phyloP scores from a whole-genome alignment of 2,329 filamentous ascomycete genomes.

The Magnaporthiopsis incrustans region DNA sequence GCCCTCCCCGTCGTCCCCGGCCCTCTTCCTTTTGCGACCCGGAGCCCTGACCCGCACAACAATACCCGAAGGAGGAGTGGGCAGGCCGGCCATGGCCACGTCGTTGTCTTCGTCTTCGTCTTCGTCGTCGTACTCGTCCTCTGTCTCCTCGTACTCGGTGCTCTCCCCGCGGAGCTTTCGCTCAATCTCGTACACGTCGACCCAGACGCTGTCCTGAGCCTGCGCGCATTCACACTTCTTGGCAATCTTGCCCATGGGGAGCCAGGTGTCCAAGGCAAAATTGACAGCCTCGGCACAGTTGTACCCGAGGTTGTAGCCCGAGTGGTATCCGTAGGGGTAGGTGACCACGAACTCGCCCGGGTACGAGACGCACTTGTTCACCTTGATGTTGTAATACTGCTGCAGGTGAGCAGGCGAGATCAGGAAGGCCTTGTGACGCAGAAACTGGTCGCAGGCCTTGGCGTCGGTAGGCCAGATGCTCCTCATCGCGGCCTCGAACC shows the following conservation, averaged over 20 bases:
- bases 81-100: slow-evolving; percentile 55
- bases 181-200: slow-evolving; percentile 93
- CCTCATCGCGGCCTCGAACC: slow-evolving; percentile 93
- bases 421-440: slow-evolving; percentile 94
- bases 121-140: slow-evolving; percentile 61
- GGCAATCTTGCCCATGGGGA: slow-evolving; percentile 89
- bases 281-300: slow-evolving; percentile 99
- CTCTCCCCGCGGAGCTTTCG: slow-evolving; percentile 86
- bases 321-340: slow-evolving; percentile 97
- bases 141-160: slow-evolving; percentile 73
- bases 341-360: slow-evolving; percentile 98
- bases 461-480: slow-evolving; percentile 90
- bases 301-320: slow-evolving; percentile 94
- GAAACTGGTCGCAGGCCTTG: slow-evolving; percentile 91
- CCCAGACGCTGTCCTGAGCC: slow-evolving; percentile 96
- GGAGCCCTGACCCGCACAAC: slow-evolving; percentile 56
- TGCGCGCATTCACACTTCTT: slow-evolving; percentile 95
- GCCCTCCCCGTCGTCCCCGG: slow-evolving; percentile 29
- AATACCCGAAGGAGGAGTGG: slow-evolving; percentile 70
- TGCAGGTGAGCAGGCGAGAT: slow-evolving; percentile 86
- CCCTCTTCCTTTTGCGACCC: slow-evolving; percentile 62
- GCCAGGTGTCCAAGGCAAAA: slow-evolving; percentile 90
- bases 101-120: slow-evolving; percentile 59
- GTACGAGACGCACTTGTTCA: slow-evolving; percentile 91
- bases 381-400: slow-evolving; percentile 86